phyloP scores from a whole-genome alignment of 2,329 filamentous ascomycete genomes.

The Beauveria caledonica region DNA sequence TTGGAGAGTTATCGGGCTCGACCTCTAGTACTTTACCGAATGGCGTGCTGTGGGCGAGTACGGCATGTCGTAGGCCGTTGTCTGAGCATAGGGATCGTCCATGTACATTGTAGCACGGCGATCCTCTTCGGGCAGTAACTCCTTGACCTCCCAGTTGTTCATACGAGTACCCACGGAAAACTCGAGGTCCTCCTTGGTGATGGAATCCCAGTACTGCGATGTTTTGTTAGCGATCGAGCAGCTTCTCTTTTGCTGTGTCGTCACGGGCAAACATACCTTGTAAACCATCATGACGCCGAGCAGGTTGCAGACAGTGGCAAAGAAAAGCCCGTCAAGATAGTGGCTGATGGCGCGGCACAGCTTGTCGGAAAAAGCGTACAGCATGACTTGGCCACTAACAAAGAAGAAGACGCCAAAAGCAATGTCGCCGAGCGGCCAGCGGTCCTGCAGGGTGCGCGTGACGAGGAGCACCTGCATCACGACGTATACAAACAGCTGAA shows the following conservation, averaged over 20 bases:
- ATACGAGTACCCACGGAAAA: slow-evolving; percentile 93
- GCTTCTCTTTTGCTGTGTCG: background rate
- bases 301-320: slow-evolving; percentile 88
- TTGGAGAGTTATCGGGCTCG: background rate
- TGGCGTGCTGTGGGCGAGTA: slow-evolving; percentile 39
- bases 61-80: slow-evolving; percentile 44
- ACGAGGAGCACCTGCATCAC: slow-evolving; percentile 85
- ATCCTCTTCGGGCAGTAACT: slow-evolving; percentile 74
- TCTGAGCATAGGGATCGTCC: slow-evolving; percentile 56
- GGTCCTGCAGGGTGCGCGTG: slow-evolving; percentile 80
- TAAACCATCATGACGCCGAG: slow-evolving; percentile 99
- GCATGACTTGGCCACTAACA: slow-evolving; percentile 79
- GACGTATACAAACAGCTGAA: slow-evolving; percentile 79
- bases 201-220: slow-evolving; percentile 91
- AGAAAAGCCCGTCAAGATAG: slow-evolving; percentile 90
- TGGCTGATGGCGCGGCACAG: slow-evolving; percentile 83
- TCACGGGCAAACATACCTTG: slow-evolving; percentile 53
- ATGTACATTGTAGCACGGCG: slow-evolving; percentile 64
- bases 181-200: slow-evolving; percentile 95
- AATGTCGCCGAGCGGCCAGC: slow-evolving; percentile 92
- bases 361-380: slow-evolving; percentile 80
- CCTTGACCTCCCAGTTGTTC: slow-evolving; percentile 98
- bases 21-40: slow-evolving; percentile 37
- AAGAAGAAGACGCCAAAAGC: slow-evolving; percentile 87
- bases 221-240: background rate